phyloP scores from a whole-genome alignment of 306 rosid species.

The Astragalus glycyphyllos region DNA sequence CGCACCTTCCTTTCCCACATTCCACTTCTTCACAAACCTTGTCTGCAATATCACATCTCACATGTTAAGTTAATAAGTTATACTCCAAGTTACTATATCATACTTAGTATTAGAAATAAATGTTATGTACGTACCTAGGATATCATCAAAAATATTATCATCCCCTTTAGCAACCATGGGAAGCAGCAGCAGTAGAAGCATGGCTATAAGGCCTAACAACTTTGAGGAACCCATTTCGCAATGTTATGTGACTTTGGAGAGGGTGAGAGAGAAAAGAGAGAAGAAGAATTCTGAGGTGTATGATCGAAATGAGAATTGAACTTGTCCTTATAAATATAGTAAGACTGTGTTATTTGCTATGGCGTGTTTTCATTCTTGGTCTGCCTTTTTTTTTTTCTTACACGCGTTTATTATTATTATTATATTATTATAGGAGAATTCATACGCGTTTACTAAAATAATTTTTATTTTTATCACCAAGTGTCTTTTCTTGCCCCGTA shows the following conservation, averaged over 20 bases:
- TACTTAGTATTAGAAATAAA: no score
- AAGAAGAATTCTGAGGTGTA: neutral
- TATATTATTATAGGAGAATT: neutral
- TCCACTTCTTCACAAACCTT: slow-evolving; percentile 63
- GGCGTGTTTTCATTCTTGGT: neutral
- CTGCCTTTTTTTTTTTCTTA: neutral
- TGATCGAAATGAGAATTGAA: slow-evolving; percentile 18
- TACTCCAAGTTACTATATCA: neutral
- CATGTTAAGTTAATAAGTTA: neutral
- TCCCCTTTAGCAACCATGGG: slow-evolving; percentile 44
- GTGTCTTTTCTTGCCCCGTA: slow-evolving; percentile 2
- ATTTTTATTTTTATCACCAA: no score
- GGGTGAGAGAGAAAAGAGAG: neutral
- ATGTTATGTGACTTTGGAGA: neutral
- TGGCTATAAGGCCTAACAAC: slow-evolving; percentile 36
- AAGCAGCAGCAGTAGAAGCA: slow-evolving; percentile 36
- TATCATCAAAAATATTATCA: neutral
- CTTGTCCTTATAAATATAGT: neutral
- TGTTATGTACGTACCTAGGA: slow-evolving; percentile 43
- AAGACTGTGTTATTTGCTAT: neutral
- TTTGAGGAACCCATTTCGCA: slow-evolving; percentile 44
- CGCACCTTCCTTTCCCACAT: slow-evolving; percentile 80
- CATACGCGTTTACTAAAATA: no score
- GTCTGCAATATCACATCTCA: slow-evolving; percentile 46
- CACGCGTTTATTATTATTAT: neutral